A percentile compares a stretch with the other conserved stretches of the same genome.
These are phyloP conservation scores for Hyaloscypha hepaticicola DNA, from an alignment of 495 filamentous ascomycete genomes.

Conservation along the genomic window DNA sequence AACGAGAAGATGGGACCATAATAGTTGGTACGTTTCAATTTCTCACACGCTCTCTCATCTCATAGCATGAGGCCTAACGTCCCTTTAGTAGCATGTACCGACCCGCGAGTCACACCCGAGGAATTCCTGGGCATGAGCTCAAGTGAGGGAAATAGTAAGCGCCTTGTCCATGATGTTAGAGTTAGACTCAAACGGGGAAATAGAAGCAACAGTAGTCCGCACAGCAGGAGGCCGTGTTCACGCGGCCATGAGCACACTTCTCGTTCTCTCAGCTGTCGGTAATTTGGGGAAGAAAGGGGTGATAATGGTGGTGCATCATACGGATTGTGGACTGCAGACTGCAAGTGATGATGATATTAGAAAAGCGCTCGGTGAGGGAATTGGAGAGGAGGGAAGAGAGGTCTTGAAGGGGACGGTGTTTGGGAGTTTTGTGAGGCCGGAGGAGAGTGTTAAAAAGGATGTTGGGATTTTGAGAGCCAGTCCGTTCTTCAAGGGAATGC, in stretches of 20 bases:
- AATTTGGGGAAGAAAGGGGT: constrained; percentile 27
- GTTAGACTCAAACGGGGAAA: not conserved
- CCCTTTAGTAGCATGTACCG: constrained; percentile 24
- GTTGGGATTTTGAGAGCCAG: constrained; percentile 20
- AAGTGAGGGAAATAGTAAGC: constrained; percentile 17
- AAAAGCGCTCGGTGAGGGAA: constrained; percentile 16
- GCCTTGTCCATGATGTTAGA: not conserved
- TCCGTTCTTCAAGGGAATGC: constrained; percentile 26
- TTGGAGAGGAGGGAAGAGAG: constrained; percentile 10
- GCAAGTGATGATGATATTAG: constrained; percentile 22
- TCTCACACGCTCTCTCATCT: not conserved
- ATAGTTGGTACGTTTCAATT: constrained; percentile 23
- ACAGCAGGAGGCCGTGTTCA: constrained; percentile 25
- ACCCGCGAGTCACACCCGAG: constrained; percentile 23
- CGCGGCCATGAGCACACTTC: constrained; percentile 21
- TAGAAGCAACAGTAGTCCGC: constrained; percentile 29
- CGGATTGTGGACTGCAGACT: constrained; percentile 29
- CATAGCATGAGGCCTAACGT: too few species aligned
- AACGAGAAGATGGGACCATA: constrained; percentile 27
- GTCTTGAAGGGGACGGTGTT: constrained; percentile 12
- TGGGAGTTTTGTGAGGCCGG: constrained; percentile 22
- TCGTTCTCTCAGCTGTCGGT: constrained; percentile 25
- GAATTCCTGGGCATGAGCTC: constrained; percentile 26
- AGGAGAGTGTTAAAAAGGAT: constrained; percentile 29
- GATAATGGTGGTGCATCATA: constrained; percentile 33